Conservation (phyloP, 2,329 filamentous ascomycete species). For the Zalaria sp. region DNA sequence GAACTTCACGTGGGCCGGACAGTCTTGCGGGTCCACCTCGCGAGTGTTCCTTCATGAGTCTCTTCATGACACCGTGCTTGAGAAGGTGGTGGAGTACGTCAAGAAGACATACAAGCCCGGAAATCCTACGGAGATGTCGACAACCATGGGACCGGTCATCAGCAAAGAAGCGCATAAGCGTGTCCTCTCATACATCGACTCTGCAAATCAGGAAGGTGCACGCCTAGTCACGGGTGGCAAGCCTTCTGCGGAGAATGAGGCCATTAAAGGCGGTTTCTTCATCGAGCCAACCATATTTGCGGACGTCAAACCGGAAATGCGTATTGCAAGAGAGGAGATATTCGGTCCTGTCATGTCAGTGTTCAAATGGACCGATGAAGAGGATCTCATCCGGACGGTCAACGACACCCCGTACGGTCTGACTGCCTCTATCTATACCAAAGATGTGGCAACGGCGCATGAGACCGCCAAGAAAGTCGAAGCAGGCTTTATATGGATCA, state of each 20-base stretch:
- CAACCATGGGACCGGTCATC: conserved; percentile 9
- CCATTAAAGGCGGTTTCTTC: conserved; percentile 3
- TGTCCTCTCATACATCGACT: conserved; percentile 1
- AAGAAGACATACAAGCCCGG: conserved; percentile 7
- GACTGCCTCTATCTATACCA: conserved; percentile 8
- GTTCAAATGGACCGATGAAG: conserved; percentile 9
- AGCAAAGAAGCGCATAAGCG: conserved; percentile 5
- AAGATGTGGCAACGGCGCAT: conserved; percentile 6
- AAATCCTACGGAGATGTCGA: conserved; percentile 7
- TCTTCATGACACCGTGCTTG: conserved; percentile 8
- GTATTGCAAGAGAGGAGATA: conserved; percentile 5
- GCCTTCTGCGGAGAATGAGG: neutral
- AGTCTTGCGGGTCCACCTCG: conserved; percentile 11
- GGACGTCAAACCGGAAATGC: conserved; percentile 1
- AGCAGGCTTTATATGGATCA: conserved; percentile 8
- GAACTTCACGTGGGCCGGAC: conserved; percentile 14
- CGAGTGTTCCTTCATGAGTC: conserved; percentile 11
- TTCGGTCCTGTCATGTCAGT: conserved; percentile 7
- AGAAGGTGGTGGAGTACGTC: conserved; percentile 6
- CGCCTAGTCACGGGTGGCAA: conserved; percentile 1
- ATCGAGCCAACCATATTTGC: conserved; percentile 5
- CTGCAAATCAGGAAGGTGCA: conserved; percentile 2
- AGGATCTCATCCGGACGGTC: conserved; percentile 6
- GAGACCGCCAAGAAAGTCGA: conserved; percentile 7
- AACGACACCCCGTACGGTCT: conserved; percentile 10